Evolutionary conservation across 1,284 basidiomycete genomes (phyloP).

Genomic region (Ustilago vetiveriae): DNA sequence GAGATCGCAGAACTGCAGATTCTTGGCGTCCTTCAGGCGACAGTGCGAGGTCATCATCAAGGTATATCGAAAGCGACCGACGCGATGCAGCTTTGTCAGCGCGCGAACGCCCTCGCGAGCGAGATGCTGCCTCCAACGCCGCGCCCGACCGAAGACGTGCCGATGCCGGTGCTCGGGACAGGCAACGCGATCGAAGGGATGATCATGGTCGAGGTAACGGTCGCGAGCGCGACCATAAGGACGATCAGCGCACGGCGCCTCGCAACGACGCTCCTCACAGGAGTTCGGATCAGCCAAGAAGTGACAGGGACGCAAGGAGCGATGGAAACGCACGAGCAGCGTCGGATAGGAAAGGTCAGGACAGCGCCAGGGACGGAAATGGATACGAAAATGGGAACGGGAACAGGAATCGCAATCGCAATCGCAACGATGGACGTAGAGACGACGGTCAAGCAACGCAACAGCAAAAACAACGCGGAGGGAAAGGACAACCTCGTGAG

Average conservation of each 20-base stretch:
- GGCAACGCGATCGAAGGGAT: slow-evolving; percentile 15
- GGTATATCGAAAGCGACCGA: slow-evolving; percentile 15
- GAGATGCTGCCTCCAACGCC: slow-evolving; percentile 7
- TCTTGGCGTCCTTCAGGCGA: slow-evolving; percentile 30
- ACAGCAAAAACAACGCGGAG: slow-evolving; percentile 14
- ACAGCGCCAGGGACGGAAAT: background rate
- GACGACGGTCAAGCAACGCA: slow-evolving; percentile 9
- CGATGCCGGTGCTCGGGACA: slow-evolving; percentile 3
- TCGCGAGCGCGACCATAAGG: slow-evolving; percentile 14
- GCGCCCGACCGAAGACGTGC: slow-evolving; percentile 17
- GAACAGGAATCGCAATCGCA: slow-evolving; percentile 4
- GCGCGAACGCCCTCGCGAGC: slow-evolving; percentile 18
- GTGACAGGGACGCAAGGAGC: background rate
- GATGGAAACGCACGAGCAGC: background rate
- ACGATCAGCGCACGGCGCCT: slow-evolving; percentile 1
- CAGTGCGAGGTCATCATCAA: slow-evolving; percentile 1
- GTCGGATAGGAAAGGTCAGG: slow-evolving; percentile 1
- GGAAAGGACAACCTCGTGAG: slow-evolving; percentile 27
- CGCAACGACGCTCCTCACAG: slow-evolving; percentile 3
- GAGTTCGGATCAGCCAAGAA: slow-evolving; percentile 9
- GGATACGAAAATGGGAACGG: background rate
- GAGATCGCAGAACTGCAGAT: slow-evolving; percentile 17
- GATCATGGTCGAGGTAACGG: slow-evolving; percentile 11
- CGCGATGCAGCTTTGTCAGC: slow-evolving; percentile 3
- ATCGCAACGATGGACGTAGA: slow-evolving; percentile 4